Evolutionary conservation across 2,329 filamentous ascomycete species (phyloP), one percentile per base, ranked within the genome.

Genomic region (Alternaria tenuissima): DNA sequence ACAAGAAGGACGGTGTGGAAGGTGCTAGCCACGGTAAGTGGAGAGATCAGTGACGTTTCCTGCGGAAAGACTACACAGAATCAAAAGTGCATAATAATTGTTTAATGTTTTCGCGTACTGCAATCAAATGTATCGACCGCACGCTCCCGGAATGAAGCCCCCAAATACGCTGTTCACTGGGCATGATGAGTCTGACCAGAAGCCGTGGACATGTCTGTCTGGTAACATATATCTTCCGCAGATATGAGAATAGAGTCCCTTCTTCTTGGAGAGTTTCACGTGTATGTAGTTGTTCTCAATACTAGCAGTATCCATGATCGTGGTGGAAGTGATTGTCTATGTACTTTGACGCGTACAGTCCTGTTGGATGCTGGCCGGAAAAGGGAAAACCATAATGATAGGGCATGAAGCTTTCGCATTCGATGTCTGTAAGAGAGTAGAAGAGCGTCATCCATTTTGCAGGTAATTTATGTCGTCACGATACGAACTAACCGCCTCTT

Each of bases 1-100:
- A 53, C 30, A 38, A 42, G 38, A 14, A 54, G 36, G 7, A 18
- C 26, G 32, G 41, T 47, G 49, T 22, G 32, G 42, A 59, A 55
- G 36, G 52, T 16, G 42, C 36, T 11, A 44, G 41, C 22, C 11
- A 39, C 20, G n/a, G 36, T 20, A 9, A 32, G 26, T 22, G 36
- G 30, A 18, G 20, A 46, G 32, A 16, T 3, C 2, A 34, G 20
- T 51, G 44, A 42, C 11, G 22, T 22, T 34, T 18, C 16, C 4
- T 12, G 46, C 26, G 20, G 11, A 51, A 44, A 2, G 36, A 11
- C 14, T 16, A 38, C n/a, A 3, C 11, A 12, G 9, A 14, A 14
- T 16, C n/a, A 7, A n/a, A 12, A 16, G 14, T 36, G 2, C 4
- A 48, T 7, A 18, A 18, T n/a, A 6, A n/a, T 22, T 9, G 1